Base-by-base conservation (phyloP, 169 alveolate genomes). In the Eimeria sp. region DNA sequence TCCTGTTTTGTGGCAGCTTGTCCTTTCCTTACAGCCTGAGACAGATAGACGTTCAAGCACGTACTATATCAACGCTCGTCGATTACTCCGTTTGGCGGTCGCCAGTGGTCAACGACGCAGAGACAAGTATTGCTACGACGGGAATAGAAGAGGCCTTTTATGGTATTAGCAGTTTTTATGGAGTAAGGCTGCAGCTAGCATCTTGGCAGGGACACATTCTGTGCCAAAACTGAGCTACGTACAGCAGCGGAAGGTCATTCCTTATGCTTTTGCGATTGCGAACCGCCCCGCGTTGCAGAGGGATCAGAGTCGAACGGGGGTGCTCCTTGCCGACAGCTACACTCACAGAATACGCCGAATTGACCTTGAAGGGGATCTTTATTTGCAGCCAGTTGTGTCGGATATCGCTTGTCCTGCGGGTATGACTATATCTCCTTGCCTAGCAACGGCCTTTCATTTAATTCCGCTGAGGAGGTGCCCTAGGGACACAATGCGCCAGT, bases 341-440 rank as follows among this genome's bases (percentile, higher is more conserved):
- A 62, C 72, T n/a, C 94, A 87, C 94, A 83, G 94, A 43, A 66
- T 87, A 62, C 94, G 94, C 71, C 94, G 94, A 0, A 64, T 87
- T 46, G 94, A 87, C 10, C 43, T 87, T 16, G 71, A 46, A n/a
- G 49, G 27, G 33, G 71, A 87, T 66, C 94, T 87, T 46, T 87
- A 87, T 62, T 20, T 56, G 37, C 80, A 1, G 4, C 56, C 80
- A 13, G 68, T 71, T 18, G 68, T 66, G 56, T 20, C 68, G 20
- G 94, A 87, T 40, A 23, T 87, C 66, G 68, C 94, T 18, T 87
- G 94, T 52, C 94, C 94, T 66, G 83, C 30, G 33, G 94, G 94
- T 87, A 87, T 0, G 94, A 40, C 13, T 74, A 40, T 18, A n/a
- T 11, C 64, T 13, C 43, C 78, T 18, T n/a, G 6, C 76, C 58